Conservation (phyloP, 2,329 filamentous ascomycete species). For the Parascedosporium putredinis region DNA sequence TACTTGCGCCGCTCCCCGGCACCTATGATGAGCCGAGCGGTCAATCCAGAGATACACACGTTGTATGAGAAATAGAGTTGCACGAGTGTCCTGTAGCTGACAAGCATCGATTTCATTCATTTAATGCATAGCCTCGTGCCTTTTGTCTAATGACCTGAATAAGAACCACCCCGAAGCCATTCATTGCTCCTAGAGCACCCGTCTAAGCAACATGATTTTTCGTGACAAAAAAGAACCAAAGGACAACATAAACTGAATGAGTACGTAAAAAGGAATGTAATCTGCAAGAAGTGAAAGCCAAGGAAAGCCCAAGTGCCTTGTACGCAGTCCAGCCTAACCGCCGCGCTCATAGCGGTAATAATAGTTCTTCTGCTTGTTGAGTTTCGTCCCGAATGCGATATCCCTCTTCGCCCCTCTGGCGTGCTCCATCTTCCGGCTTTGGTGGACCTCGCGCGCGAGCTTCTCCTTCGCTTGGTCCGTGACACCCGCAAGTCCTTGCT, state of each 20-base stretch:
- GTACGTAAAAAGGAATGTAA: not conserved
- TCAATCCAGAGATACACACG: too few relatives aligned
- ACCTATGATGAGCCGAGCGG: too few relatives aligned
- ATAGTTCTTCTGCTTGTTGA: conserved; percentile 62
- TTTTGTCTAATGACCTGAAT: conserved; percentile 1
- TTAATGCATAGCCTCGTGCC: not conserved
- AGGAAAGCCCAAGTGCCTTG: not conserved
- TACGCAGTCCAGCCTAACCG: conserved; percentile 23
- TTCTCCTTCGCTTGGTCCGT: conserved; percentile 64
- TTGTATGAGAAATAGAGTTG: too few relatives aligned
- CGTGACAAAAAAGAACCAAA: not conserved
- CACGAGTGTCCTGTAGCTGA: too few relatives aligned
- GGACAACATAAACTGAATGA: conserved; percentile 2
- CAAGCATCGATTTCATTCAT: too few relatives aligned
- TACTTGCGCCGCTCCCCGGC: too few relatives aligned
- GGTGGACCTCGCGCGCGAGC: conserved; percentile 56
- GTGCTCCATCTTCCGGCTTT: conserved; percentile 51
- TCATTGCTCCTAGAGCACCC: not conserved
- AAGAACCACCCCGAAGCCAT: not conserved
- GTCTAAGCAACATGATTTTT: conserved; percentile 7
- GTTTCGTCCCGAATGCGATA: conserved; percentile 60
- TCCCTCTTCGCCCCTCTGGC: conserved; percentile 52
- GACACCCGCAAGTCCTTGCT: conserved; percentile 70
- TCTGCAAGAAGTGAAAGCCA: not conserved
- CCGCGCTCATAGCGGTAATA: conserved; percentile 39